Evolutionary conservation across 257 asterid species (phyloP).

Genomic region (Eucommia ulmoides): DNA sequence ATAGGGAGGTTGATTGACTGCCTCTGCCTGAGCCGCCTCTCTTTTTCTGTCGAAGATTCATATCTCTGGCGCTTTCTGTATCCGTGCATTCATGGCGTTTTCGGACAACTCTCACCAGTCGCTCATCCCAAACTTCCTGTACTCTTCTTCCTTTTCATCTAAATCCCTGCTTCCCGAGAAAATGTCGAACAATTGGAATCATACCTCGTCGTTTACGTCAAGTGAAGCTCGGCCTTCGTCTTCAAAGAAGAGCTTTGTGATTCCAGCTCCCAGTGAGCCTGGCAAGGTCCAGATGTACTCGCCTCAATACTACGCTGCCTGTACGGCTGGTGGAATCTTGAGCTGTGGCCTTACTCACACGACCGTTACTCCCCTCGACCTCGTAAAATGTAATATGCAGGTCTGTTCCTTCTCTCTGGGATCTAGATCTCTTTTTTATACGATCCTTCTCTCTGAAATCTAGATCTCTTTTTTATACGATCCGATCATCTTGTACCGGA

Average conservation of each 20-base stretch:
- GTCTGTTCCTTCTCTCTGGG: conserved; percentile 26
- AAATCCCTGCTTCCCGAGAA: conserved; percentile 21
- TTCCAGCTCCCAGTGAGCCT: conserved; percentile 65
- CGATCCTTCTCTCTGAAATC: too few species aligned
- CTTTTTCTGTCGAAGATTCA: too few species aligned
- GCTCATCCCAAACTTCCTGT: conserved; percentile 58
- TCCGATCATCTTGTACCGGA: too few species aligned
- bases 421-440: too few species aligned
- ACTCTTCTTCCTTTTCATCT: conserved; percentile 31
- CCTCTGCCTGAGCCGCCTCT: too few species aligned
- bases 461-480: too few species aligned
- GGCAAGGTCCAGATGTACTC: conserved; percentile 67
- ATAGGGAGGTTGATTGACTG: too few species aligned
- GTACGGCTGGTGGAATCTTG: conserved; percentile 77
- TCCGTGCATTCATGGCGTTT: conserved; percentile 26
- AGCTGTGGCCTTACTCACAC: conserved; percentile 94
- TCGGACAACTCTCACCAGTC: conserved; percentile 50
- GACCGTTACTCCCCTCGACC: conserved; percentile 95
- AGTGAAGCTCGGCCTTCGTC: too few species aligned
- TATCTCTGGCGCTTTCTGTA: conserved; percentile 11
- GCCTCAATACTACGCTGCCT: conserved; percentile 70
- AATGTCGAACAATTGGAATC: conserved; percentile 11
- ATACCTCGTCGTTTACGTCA: background rate
- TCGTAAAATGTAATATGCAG: conserved; percentile 98
- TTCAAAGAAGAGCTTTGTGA: conserved; percentile 28